Conservation (phyloP, 192 early-diverging fungal species). For the Linderina pennispora region DNA sequence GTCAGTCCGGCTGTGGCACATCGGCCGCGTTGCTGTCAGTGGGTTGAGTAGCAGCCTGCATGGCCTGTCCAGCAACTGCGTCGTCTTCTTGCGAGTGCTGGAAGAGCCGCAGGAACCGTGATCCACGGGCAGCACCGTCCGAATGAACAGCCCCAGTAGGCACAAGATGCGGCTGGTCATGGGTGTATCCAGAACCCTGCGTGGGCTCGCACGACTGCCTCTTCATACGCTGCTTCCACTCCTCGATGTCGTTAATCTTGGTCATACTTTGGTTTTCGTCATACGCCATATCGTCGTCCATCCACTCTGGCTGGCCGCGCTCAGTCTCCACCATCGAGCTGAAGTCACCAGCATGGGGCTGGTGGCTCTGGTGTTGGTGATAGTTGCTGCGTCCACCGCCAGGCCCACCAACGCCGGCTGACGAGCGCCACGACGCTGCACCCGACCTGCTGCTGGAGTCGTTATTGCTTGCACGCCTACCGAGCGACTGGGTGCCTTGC, state of each 20-base stretch:
- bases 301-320: conserved; percentile 46
- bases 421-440: conserved; percentile 26
- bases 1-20: conserved; percentile 11
- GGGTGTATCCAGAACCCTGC: background rate
- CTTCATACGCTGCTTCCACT: conserved; percentile 45
- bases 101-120: conserved; percentile 41
- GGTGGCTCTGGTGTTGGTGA: background rate
- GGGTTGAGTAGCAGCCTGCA: conserved; percentile 2
- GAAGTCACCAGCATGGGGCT: conserved; percentile 1
- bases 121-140: conserved; percentile 17
- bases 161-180: background rate
- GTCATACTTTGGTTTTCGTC: conserved; percentile 34
- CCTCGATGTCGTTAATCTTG: conserved; percentile 42
- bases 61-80: background rate
- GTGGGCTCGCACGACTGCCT: conserved; percentile 1
- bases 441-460: background rate
- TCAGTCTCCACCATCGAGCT: too few species aligned
- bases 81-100: too few species aligned
- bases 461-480: background rate
- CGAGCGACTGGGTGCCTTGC: background rate
- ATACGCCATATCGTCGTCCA: conserved; percentile 32
- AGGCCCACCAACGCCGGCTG: conserved; percentile 4
- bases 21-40: background rate
- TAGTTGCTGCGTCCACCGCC: background rate
- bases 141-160: too few species aligned